Conservation (phyloP, 2,329 filamentous ascomycete species). For the Clonostachys byssicola region DNA sequence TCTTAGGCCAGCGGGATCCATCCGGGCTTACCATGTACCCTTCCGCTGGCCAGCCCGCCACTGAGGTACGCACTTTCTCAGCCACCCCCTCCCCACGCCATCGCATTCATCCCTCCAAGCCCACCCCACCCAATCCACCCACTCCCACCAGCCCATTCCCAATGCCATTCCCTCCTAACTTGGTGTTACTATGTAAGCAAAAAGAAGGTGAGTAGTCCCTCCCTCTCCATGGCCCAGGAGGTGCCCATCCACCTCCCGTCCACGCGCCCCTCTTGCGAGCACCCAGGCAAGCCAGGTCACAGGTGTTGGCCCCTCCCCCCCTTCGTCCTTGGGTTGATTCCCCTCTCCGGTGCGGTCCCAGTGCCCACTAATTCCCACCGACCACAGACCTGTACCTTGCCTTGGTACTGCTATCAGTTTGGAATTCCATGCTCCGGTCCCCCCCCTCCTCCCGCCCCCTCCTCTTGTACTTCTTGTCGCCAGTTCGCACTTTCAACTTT, state of each 20-base stretch:
- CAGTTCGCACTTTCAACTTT: conserved; percentile 3
- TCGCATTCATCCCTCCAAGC: background rate
- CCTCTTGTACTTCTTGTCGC: conserved; percentile 3
- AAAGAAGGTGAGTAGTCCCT: no score
- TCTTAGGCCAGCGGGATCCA: background rate
- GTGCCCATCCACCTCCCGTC: background rate
- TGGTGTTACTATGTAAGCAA: background rate
- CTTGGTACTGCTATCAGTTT: background rate
- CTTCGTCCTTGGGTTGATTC: background rate
- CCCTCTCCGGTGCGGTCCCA: background rate
- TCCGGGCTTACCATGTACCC: background rate
- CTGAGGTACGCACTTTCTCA: background rate
- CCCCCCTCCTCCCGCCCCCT: conserved; percentile 2
- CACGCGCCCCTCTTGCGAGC: background rate
- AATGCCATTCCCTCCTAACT: background rate
- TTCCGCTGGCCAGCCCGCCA: background rate
- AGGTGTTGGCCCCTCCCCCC: conserved; percentile 1
- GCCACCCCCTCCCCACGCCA: conserved; percentile 4
- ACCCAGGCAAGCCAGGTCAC: background rate
- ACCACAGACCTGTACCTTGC: background rate
- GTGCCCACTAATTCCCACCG: background rate
- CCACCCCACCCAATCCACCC: background rate
- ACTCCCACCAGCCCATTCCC: background rate
- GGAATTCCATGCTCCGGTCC: background rate
- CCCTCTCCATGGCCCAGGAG: background rate